A percentile compares a stretch with the other conserved stretches of the same genome.
Evolutionary conservation across 805 yeast genomes (phyloP).

Genomic region (Huiozyma sinensis): DNA sequence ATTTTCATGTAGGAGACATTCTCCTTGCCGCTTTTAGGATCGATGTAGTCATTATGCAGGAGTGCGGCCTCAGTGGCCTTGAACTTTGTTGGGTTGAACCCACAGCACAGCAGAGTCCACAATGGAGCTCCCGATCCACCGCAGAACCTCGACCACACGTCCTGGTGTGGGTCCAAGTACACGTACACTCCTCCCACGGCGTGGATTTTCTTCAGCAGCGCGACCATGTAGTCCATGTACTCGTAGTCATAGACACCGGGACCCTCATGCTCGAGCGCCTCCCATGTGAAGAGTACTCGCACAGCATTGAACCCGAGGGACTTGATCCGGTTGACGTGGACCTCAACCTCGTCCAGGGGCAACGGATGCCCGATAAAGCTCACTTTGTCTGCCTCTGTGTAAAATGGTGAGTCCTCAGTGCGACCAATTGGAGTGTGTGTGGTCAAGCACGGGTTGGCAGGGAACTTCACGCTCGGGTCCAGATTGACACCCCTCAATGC

Average conservation of each 20-base stretch:
- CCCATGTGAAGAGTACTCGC: conserved; percentile 79
- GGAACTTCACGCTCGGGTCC: conserved; percentile 66
- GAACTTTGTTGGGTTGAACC: conserved; percentile 70
- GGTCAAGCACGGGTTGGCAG: conserved; percentile 41
- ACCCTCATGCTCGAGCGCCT: conserved; percentile 80
- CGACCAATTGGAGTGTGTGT: conserved; percentile 26
- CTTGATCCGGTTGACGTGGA: conserved; percentile 60
- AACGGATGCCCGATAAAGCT: conserved; percentile 82
- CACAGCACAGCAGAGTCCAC: conserved; percentile 88
- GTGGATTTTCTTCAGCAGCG: conserved; percentile 46
- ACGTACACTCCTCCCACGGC: conserved; percentile 66
- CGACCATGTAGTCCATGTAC: conserved; percentile 58
- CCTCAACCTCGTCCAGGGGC: conserved; percentile 59
- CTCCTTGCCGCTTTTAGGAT: conserved; percentile 32
- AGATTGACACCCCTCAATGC: conserved; percentile 71
- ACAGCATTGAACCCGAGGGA: conserved; percentile 75
- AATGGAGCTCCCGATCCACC: conserved; percentile 94
- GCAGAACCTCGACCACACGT: conserved; percentile 79
- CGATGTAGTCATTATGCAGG: conserved; percentile 47
- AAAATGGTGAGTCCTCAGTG: conserved; percentile 29
- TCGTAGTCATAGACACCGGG: conserved; percentile 77
- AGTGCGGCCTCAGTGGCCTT: conserved; percentile 67
- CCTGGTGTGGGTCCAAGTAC: conserved; percentile 84
- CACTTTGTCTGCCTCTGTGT: conserved; percentile 61
- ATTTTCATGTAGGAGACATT: conserved; percentile 54